These are phyloP conservation scores for Glarea lozoyensis DNA, from an alignment of 495 filamentous ascomycete species.

Conservation along the genomic window DNA sequence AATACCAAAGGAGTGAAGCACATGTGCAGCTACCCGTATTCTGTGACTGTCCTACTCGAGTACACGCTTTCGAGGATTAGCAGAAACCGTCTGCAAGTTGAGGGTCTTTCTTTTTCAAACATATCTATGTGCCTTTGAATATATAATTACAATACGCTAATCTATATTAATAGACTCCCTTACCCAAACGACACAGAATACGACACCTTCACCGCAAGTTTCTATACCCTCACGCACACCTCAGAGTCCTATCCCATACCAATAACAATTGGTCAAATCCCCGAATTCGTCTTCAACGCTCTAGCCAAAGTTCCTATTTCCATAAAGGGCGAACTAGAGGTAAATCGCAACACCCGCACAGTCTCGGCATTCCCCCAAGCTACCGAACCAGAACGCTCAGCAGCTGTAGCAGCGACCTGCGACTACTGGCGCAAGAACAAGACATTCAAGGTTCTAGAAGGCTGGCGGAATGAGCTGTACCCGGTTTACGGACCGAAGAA, in stretches of 20 bases:
- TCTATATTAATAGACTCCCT: slow-evolving; percentile 47
- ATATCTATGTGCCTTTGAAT: background rate
- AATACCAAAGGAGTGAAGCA: too few species aligned
- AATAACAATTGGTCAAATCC: slow-evolving; percentile 58
- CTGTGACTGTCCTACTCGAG: too few species aligned
- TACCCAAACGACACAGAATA: slow-evolving; percentile 48
- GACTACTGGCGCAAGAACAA: slow-evolving; percentile 51
- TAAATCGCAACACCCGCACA: slow-evolving; percentile 40
- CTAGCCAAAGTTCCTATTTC: slow-evolving; percentile 35
- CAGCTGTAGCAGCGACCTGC: slow-evolving; percentile 48
- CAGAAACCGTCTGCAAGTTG: too few species aligned
- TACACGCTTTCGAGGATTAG: too few species aligned
- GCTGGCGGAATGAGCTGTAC: slow-evolving; percentile 88
- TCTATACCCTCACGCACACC: slow-evolving; percentile 36
- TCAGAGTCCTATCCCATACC: slow-evolving; percentile 30
- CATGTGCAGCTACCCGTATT: too few species aligned
- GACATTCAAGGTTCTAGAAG: slow-evolving; percentile 62
- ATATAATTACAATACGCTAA: background rate
- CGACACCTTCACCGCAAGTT: slow-evolving; percentile 35
- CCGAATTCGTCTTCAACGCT: slow-evolving; percentile 44
- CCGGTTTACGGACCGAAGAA: slow-evolving; percentile 60
- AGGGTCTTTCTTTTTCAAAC: background rate
- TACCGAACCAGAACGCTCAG: slow-evolving; percentile 49
- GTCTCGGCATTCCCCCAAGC: slow-evolving; percentile 39
- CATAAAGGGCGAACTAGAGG: slow-evolving; percentile 42